Evolutionary conservation across 108 stramenopile species (phyloP).

Genomic region (Cyclotella baltica): DNA sequence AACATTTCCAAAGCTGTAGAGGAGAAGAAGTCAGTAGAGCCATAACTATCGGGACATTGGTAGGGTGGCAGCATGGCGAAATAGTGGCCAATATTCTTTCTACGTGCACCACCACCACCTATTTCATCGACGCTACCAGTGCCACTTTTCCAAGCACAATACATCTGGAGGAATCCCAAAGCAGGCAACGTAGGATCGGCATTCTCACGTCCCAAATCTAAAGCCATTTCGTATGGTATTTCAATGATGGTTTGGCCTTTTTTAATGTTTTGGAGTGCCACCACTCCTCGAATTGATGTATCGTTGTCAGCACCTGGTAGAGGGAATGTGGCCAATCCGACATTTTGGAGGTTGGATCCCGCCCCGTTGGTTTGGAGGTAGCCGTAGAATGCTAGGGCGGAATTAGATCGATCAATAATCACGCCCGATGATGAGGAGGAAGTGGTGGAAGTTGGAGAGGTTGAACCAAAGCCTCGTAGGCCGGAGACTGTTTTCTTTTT

Average conservation of each 20-base stretch:
- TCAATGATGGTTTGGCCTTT: slow-evolving; percentile 79
- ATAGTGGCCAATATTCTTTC: slow-evolving; percentile 53
- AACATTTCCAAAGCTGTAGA: slow-evolving; percentile 70
- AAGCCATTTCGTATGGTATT: slow-evolving; percentile 76
- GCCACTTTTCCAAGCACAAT: slow-evolving; percentile 54
- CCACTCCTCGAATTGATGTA: slow-evolving; percentile 67
- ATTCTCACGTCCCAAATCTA: slow-evolving; percentile 75
- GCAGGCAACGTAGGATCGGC: slow-evolving; percentile 78
- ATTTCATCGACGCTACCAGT: neutral
- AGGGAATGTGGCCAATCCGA: slow-evolving; percentile 68
- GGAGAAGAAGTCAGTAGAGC: slow-evolving; percentile 74
- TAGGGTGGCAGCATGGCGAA: slow-evolving; percentile 71
- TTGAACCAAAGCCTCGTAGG: slow-evolving; percentile 59
- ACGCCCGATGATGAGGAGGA: slow-evolving; percentile 28
- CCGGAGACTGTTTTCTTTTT: slow-evolving; percentile 31
- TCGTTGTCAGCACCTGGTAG: slow-evolving; percentile 28
- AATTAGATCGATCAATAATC: slow-evolving; percentile 63
- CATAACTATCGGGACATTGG: slow-evolving; percentile 64
- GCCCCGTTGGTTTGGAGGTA: slow-evolving; percentile 62
- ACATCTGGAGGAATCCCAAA: slow-evolving; percentile 59
- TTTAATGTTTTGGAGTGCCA: slow-evolving; percentile 65
- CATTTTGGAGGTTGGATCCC: slow-evolving; percentile 67
- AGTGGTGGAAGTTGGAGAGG: slow-evolving; percentile 31
- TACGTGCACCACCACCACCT: neutral
- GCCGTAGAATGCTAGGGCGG: slow-evolving; percentile 65